Conservation (phyloP, 257 asterid species). For the Ophiorrhiza pumila region DNA sequence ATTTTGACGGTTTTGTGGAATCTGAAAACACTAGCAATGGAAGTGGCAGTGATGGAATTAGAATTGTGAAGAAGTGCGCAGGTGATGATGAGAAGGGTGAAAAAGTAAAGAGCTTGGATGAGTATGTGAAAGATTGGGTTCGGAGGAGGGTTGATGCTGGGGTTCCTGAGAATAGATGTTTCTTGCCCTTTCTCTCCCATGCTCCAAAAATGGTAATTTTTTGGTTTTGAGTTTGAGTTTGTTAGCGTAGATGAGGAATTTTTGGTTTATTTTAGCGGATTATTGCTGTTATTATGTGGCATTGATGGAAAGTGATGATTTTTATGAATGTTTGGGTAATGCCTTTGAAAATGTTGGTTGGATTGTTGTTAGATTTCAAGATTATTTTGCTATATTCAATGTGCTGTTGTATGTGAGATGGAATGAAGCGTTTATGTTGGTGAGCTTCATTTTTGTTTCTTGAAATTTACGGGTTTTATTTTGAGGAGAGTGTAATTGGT, state of each 20-base stretch:
- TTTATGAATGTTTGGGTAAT: neutral
- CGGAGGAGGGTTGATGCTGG: slow-evolving; percentile 44
- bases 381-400: neutral
- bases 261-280: neutral
- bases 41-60: neutral
- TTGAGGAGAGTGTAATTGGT: neutral
- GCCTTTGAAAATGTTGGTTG: neutral
- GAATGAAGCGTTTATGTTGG: neutral
- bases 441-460: neutral
- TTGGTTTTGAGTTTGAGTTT: neutral
- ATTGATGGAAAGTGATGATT: neutral
- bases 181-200: slow-evolving; percentile 51
- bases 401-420: neutral
- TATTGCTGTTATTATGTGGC: neutral
- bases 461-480: neutral
- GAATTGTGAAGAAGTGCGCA: neutral
- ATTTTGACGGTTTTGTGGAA: neutral
- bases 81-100: slow-evolving; percentile 15
- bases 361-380: neutral
- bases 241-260: too few relatives aligned
- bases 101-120: slow-evolving; percentile 23
- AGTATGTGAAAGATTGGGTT: slow-evolving; percentile 45
- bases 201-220: slow-evolving; percentile 56
- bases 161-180: slow-evolving; percentile 37
- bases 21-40: neutral